Evolutionary conservation across 257 asterid genomes (phyloP).

Genomic region (Vinca minor): DNA sequence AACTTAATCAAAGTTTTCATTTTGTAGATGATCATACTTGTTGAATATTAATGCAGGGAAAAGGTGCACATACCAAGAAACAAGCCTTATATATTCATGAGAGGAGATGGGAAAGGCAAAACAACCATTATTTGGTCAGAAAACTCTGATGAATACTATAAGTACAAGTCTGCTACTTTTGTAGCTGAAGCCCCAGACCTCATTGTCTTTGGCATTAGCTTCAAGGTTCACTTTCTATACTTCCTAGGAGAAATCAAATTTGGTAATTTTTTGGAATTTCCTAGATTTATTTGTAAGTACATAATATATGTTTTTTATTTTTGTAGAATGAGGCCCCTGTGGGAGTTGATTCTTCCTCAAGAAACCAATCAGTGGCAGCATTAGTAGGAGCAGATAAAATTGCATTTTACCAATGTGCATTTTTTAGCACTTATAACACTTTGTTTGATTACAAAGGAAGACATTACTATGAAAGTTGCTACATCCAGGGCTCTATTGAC

Average conservation of each 20-base stretch:
- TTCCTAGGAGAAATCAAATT: not conserved
- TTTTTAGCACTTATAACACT: slow-evolving; percentile 63
- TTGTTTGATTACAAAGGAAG: slow-evolving; percentile 65
- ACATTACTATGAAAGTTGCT: slow-evolving; percentile 65
- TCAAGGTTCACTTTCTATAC: slow-evolving; percentile 40
- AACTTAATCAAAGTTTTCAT: not conserved
- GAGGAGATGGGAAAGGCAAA: slow-evolving; percentile 65
- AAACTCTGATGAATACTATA: slow-evolving; percentile 28
- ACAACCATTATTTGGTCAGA: slow-evolving; percentile 51
- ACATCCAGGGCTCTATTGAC: slow-evolving; percentile 71
- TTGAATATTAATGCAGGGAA: slow-evolving; percentile 37
- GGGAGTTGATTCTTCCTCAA: slow-evolving; percentile 20
- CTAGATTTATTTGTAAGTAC: not conserved
- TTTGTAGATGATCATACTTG: not conserved
- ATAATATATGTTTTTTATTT: not conserved
- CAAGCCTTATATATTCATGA: slow-evolving; percentile 69
- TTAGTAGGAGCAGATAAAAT: slow-evolving; percentile 57
- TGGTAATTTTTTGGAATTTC: not conserved
- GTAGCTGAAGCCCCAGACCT: slow-evolving; percentile 59
- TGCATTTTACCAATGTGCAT: slow-evolving; percentile 67
- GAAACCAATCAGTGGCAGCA: slow-evolving; percentile 59
- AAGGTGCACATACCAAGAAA: slow-evolving; percentile 46
- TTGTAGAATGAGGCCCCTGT: slow-evolving; percentile 52
- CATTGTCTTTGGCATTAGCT: slow-evolving; percentile 70
- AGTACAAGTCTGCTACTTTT: slow-evolving; percentile 52